Base-by-base conservation (phyloP, 345 rosid genomes). In the Hibiscus syriacus region DNA sequence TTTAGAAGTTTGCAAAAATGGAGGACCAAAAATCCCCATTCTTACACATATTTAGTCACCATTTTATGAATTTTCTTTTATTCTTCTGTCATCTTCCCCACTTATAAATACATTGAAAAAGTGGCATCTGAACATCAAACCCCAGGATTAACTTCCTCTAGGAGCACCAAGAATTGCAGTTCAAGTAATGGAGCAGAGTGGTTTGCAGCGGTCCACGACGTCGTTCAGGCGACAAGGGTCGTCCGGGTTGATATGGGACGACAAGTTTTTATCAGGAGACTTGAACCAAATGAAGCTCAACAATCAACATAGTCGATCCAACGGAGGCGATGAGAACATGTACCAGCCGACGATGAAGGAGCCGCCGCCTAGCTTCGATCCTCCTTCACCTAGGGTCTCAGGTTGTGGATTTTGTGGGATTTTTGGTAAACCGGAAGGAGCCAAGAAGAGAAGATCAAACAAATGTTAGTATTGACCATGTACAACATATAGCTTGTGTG, bases 181-280 rank as follows among this genome's bases (percentile, higher is more conserved):
- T n/a, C 7, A 17, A 50, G 59, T 30, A 1, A 60, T 12, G 59
- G 67, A 58, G 22, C 71, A 43, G 76, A 82, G 48, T 55, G 76
- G 80, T 34, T 74, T 92, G 58, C 82, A 79, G 32, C 86, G 98
- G 77, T 92, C 98, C 1, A 77, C 78, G 12, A 78, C 85, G 34
- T 92, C 98, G 36, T 92, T 87, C 58, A 79, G 98, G 72, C 83
- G 98, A 65, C 92, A 89, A 74, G 98, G 98, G 36, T 92, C 96
- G 0, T 92, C 96, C 0, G 98, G 98, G 0, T 73, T 86, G 25
- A 76, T 89, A 0, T 92, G 98, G 98, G 87, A 86, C 38, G 92
- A 87, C 76, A 82, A 80, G 74, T 66, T 76, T 70, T 52, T 86
- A 39, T 73, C 82, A n/a, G n/a, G n/a, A n/a, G n/a, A n/a, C n/a